Evolutionary conservation across 1,284 basidiomycete genomes (phyloP), one percentile per base, ranked within the genome.

Genomic region (Ustilago trichophora): DNA sequence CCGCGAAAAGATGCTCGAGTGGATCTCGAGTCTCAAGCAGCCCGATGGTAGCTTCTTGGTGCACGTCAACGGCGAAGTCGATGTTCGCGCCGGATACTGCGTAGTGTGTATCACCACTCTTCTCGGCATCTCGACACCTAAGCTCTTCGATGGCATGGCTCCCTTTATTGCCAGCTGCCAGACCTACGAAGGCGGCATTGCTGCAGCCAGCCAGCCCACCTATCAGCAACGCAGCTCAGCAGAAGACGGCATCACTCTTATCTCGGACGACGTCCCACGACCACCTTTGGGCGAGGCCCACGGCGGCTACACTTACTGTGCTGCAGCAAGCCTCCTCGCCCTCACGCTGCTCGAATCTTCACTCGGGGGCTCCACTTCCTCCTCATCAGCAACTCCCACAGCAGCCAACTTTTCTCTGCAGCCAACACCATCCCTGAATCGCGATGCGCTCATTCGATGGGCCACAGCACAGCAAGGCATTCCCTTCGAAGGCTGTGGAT

Each of bases 181-280:
- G 82, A 98, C 94, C 0, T 98, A 95, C 83, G 96, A 99, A 83
- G 96, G 96, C 31, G 95, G 96, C 0, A 94, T 98, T 76, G 87
- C 93, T 0, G 91, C 90, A 4, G 86, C 92, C 0, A 91, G 91
- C 0, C 89, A 91, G 49, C 88, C 91, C 0, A 87, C 84, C 60
- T 76, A 82, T 15, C 60, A 47, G 22, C 32, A 44, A 27, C 15
- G 27, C 27, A 33, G 79, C 10, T 47, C 65, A 4, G 69, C 73
- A 48, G 42, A 37, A 0, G 9, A 18, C 4, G 24, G 26, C 8
- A 47, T 59, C 41, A 49, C 50, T 9, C 38, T 52, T 29, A 38
- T 59, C 7, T 25, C 51, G 15, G 52, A 53, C 4, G 46, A 56
- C 18, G 38, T 81, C 1, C 80, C 86, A 87, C 12, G 89, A 87